Evolutionary conservation across 768 basidiomycete species (phyloP).

Genomic region (Leccinellum albellum): DNA sequence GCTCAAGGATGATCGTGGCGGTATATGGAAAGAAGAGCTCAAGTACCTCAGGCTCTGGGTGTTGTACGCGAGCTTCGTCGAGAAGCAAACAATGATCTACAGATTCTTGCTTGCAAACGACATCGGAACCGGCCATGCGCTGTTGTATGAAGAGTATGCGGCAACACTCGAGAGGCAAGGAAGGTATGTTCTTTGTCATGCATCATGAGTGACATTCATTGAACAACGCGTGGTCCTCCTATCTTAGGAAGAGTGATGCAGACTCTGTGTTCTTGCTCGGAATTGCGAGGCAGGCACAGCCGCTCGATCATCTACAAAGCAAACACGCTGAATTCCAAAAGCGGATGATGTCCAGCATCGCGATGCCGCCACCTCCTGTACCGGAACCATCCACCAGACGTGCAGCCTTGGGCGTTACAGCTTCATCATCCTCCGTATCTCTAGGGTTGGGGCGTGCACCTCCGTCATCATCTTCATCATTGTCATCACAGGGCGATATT

Average conservation of each 20-base stretch:
- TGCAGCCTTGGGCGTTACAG: conserved; percentile 43
- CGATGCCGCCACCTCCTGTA: conserved; percentile 35
- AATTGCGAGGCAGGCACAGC: conserved; percentile 76
- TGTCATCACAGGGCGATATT: conserved; percentile 25
- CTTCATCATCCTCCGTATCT: conserved; percentile 33
- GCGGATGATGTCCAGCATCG: conserved; percentile 69
- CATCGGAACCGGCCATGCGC: conserved; percentile 74
- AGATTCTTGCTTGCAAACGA: conserved; percentile 87
- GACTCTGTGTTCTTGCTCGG: conserved; percentile 87
- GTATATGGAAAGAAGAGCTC: conserved; percentile 72
- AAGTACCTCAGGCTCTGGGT: conserved; percentile 94
- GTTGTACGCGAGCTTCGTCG: conserved; percentile 88
- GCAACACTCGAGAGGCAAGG: conserved; percentile 77
- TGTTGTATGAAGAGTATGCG: conserved; percentile 93
- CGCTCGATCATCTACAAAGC: conserved; percentile 73
- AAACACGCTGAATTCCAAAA: conserved; percentile 86
- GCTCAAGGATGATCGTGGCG: conserved; percentile 71
- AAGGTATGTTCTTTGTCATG: conserved; percentile 47
- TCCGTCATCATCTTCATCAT: conserved; percentile 6
- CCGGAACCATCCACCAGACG: conserved; percentile 39
- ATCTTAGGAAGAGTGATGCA: conserved; percentile 74
- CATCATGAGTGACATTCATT: conserved; percentile 29
- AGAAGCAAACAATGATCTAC: conserved; percentile 85
- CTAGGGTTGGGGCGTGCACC: conserved; percentile 10
- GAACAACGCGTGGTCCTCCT: background rate